Evolutionary conservation across 2,329 filamentous ascomycete species (phyloP).

Genomic region (Exserohilum rostratum): DNA sequence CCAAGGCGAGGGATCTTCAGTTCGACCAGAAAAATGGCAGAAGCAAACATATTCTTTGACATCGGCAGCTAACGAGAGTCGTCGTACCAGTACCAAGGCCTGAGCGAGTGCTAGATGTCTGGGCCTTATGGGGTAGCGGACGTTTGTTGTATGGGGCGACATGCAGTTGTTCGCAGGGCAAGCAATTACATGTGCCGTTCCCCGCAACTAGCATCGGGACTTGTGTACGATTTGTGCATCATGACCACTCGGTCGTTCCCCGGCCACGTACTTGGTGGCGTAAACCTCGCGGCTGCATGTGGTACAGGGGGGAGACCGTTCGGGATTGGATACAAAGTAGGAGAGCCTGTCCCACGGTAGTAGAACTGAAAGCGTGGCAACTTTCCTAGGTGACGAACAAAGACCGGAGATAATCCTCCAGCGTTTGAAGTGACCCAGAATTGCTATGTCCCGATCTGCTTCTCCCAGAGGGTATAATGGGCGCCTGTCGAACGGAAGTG

Average conservation of each 20-base stretch:
- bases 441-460: too few relatives aligned
- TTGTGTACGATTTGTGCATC: not conserved
- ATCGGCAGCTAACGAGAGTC: not conserved
- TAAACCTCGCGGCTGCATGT: not conserved
- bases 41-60: not conserved
- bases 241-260: not conserved
- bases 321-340: not conserved
- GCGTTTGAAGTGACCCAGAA: too few relatives aligned
- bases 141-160: not conserved
- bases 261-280: not conserved
- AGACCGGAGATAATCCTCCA: not conserved
- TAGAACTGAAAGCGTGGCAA: not conserved
- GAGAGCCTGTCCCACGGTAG: not conserved
- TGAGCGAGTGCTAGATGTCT: not conserved
- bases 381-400: not conserved
- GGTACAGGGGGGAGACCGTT: slow-evolving; percentile 1
- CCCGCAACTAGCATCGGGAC: not conserved
- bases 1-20: not conserved
- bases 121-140: not conserved
- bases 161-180: not conserved
- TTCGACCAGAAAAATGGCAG: not conserved
- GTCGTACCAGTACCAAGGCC: not conserved
- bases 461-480: not conserved
- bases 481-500: too few relatives aligned
- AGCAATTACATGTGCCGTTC: not conserved